Conservation (phyloP, 306 rosid genomes). For the Acacia confusa region DNA sequence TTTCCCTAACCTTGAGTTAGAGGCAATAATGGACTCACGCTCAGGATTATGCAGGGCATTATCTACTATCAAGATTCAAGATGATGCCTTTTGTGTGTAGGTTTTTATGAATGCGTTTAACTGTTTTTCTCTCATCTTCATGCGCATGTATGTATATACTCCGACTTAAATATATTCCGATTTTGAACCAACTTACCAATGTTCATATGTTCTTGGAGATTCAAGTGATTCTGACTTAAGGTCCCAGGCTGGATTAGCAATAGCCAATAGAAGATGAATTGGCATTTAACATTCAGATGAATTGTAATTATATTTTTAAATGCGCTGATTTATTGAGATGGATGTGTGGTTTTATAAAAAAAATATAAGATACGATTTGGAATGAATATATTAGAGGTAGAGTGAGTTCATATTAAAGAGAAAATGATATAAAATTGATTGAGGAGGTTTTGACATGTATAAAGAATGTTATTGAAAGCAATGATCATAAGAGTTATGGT, state of each 20-base stretch:
- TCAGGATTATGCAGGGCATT: neutral
- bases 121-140: neutral
- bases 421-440: no score
- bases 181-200: neutral
- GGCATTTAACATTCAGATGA: neutral
- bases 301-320: neutral
- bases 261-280: neutral
- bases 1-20: neutral
- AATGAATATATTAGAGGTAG: no score
- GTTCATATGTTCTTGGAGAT: neutral
- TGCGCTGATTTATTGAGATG: neutral
- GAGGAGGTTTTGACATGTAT: no score
- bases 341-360: no score
- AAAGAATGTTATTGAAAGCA: no score
- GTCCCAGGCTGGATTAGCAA: neutral
- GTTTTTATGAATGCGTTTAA: neutral
- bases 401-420: no score
- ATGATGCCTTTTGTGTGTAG: neutral
- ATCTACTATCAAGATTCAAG: neutral
- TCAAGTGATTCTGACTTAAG: neutral
- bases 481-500: no score
- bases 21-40: neutral
- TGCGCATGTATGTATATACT: neutral
- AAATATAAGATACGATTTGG: no score
- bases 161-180: neutral